Evolutionary conservation across 1,139 yeast genomes (phyloP).

Genomic region (Saccharomyces hybrid): DNA sequence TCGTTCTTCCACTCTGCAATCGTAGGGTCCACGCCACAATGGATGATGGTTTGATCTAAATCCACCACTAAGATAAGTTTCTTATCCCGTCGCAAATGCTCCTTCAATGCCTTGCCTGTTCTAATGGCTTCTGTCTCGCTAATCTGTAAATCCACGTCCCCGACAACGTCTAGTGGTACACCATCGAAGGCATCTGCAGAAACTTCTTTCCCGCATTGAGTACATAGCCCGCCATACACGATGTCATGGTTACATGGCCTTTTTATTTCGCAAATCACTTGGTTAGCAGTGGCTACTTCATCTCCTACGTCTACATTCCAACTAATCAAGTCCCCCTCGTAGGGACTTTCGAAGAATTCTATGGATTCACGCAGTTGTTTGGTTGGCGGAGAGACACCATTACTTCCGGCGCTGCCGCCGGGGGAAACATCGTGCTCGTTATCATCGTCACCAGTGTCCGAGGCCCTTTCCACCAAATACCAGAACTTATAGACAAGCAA

Average conservation of each 20-base stretch:
- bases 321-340: constrained; percentile 57
- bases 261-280: constrained; percentile 46
- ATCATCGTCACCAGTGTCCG: constrained; percentile 2
- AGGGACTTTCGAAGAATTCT: constrained; percentile 62
- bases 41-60: constrained; percentile 94
- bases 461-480: constrained; percentile 30
- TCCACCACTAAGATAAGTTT: constrained; percentile 90
- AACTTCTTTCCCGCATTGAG: constrained; percentile 82
- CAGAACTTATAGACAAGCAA: constrained; percentile 31
- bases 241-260: constrained; percentile 93
- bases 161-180: constrained; percentile 63
- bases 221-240: constrained; percentile 95
- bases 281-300: constrained; percentile 46
- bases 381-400: constrained; percentile 7
- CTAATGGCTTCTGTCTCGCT: constrained; percentile 80
- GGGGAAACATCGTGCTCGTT: constrained; percentile 1
- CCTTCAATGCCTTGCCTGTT: constrained; percentile 63
- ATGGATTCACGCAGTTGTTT: constrained; percentile 26
- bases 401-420: neutral
- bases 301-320: constrained; percentile 52
- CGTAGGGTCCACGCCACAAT: constrained; percentile 96
- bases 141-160: constrained; percentile 76
- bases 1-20: constrained; percentile 95
- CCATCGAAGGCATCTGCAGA: constrained; percentile 62
- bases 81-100: constrained; percentile 50